A percentile compares a stretch with the other conserved stretches of the same genome.
These are phyloP conservation scores for Cinnamomum chago DNA, from an alignment of 164 flowering plant species.

Conservation along the genomic window DNA sequence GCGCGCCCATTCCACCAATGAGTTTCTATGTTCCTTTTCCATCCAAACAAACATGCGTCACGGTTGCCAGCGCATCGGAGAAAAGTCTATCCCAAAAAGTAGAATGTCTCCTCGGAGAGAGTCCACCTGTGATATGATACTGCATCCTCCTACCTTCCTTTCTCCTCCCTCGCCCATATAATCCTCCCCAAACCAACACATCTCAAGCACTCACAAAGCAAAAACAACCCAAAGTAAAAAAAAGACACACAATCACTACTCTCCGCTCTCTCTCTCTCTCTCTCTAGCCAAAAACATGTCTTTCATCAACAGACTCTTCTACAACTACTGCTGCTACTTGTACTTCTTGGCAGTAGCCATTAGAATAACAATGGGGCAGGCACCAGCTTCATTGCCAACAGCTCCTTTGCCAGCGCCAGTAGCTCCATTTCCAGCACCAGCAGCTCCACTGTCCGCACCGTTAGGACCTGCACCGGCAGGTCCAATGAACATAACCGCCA, in stretches of 20 bases:
- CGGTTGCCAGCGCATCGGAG: too few relatives aligned
- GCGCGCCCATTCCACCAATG: too few relatives aligned
- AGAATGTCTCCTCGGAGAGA: too few relatives aligned
- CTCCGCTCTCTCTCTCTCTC: neutral
- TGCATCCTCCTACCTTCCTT: neutral
- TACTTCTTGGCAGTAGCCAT: neutral
- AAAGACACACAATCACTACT: neutral
- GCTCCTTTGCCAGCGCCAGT: constrained; percentile 5
- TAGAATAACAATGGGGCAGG: neutral
- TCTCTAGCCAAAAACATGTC: neutral
- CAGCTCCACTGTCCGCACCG: neutral
- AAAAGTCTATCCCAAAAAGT: too few relatives aligned
- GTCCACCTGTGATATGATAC: neutral
- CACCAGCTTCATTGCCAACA: neutral
- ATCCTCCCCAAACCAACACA: neutral
- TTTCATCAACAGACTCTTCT: too few relatives aligned
- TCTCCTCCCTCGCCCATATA: neutral
- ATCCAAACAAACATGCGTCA: too few relatives aligned
- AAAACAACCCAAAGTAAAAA: neutral
- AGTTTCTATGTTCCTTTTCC: too few relatives aligned
- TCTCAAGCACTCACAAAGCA: neutral
- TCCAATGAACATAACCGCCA: constrained; percentile 23
- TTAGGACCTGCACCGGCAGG: constrained; percentile 36
- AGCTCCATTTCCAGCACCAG: neutral
- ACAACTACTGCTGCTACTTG: too few relatives aligned